Base-by-base conservation (phyloP, 371 early-diverging fungal species). In the Saksenaea vasiformis region DNA sequence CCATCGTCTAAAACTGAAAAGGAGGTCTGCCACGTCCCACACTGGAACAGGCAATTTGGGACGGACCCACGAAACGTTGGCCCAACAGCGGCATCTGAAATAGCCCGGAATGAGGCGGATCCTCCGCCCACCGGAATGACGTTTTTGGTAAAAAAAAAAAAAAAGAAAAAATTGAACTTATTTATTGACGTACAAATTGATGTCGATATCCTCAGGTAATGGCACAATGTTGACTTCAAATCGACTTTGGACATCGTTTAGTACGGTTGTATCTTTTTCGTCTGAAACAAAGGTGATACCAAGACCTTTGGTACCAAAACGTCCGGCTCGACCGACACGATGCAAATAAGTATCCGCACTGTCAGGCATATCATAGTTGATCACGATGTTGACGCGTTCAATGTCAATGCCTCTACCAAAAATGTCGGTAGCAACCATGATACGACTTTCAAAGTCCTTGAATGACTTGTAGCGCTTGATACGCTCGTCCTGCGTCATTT, bases 371-470 rank as follows among this genome's bases (percentile, higher is more conserved):
- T 99, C 99, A 60, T 99, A 99, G 87, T 99, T 99, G 89, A 99
- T 90, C 62, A 99, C 99, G 75, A 98, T 92, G 77, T 98, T 99
- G 64, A 99, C 96, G 69, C 99, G 94, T 74, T 98, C 97, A 54
- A 99, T 93, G 83, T 99, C 99, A 60, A 99, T 96, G 78, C 99
- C 99, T 80, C 99, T 94, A 10, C 98, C 98, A 79, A 98, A 96
- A 62, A 99, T 90, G 71, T 97, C 97, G 17, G 99, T 99, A 28
- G 99, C 97, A 1, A 99, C 97, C 90, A 99, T 91, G 68, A 99
- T 95, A 70, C 98, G 92, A 78, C 89, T 90, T 65, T 88, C 85
- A 72, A 93, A 95, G 66, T 92, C 90, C 87, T 98, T 99, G 91
- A 99, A 99, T 54, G 88, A 85, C 75, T 93, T 90, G 87, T 98